These are phyloP conservation scores for Anthoceros angustus DNA, from an alignment of 225 moss, liverwort and hornwort genomes.

Conservation along the genomic window DNA sequence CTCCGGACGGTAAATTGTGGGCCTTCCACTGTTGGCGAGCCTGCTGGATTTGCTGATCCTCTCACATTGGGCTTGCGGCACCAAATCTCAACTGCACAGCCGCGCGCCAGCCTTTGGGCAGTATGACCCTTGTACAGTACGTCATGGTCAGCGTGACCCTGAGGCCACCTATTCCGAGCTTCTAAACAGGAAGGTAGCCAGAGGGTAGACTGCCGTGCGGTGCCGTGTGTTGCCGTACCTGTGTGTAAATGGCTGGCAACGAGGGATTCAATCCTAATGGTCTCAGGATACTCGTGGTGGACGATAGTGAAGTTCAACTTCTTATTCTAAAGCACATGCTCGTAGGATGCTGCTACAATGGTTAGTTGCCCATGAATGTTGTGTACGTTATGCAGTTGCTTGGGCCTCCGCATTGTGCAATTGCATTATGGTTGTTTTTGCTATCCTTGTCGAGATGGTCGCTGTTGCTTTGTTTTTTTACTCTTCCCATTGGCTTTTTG, in stretches of 20 bases:
- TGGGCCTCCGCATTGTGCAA: neutral
- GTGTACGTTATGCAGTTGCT: neutral
- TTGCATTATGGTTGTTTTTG: neutral
- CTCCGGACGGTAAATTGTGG: no score
- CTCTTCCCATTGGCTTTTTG: neutral
- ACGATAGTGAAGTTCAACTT: slow-evolving; percentile 67
- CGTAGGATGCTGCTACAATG: slow-evolving; percentile 66
- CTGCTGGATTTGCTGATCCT: no score
- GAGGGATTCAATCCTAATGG: slow-evolving; percentile 67
- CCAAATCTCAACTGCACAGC: no score
- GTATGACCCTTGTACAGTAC: no score
- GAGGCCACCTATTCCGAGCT: no score
- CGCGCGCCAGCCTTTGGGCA: no score
- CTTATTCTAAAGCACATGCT: slow-evolving; percentile 79
- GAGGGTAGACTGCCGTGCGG: no score
- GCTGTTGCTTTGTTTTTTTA: neutral
- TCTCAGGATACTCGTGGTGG: slow-evolving; percentile 76
- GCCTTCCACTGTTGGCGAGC: no score
- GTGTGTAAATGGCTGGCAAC: neutral
- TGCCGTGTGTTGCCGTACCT: no score
- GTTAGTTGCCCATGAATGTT: slow-evolving; percentile 18
- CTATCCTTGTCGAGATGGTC: neutral
- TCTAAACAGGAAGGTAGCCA: no score
- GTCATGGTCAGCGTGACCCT: no score
- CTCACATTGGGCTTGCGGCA: no score